These are phyloP conservation scores for Hymenoscyphus fructigenus DNA, from an alignment of 2,329 filamentous ascomycete species.

Conservation along the genomic window DNA sequence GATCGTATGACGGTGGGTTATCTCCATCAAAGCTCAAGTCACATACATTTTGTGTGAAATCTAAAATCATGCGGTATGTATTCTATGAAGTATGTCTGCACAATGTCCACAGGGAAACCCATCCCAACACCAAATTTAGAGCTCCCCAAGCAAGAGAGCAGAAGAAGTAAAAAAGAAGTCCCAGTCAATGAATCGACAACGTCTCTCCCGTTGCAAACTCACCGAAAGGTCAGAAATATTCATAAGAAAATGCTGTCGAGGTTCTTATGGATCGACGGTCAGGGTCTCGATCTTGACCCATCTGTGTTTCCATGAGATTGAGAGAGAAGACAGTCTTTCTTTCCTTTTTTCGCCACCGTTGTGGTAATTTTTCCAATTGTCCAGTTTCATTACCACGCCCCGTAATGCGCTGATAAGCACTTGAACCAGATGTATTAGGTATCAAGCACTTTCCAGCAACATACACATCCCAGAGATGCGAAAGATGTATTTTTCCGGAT, in stretches of 20 bases:
- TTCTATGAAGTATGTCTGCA: conserved; percentile 25
- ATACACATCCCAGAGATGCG: conserved; percentile 2
- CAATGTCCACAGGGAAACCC: background rate
- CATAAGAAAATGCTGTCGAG: conserved; percentile 39
- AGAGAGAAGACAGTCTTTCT: conserved; percentile 66
- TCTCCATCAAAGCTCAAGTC: background rate
- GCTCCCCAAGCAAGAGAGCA: conserved; percentile 6
- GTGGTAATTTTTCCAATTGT: background rate
- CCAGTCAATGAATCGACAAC: conserved; percentile 36
- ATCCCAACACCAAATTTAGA: conserved; percentile 1
- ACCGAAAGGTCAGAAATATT: conserved; percentile 27
- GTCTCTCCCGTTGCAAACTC: conserved; percentile 50
- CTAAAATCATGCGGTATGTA: conserved; percentile 16
- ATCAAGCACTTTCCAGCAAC: conserved; percentile 6
- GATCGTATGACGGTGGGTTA: too few species aligned
- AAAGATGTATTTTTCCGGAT: background rate
- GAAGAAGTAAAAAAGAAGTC: conserved; percentile 21
- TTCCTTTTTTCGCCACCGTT: conserved; percentile 29
- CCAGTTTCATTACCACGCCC: background rate
- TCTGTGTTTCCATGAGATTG: conserved; percentile 41
- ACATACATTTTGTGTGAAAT: background rate
- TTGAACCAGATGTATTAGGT: background rate
- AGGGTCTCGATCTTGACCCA: conserved; percentile 27
- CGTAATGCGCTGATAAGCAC: background rate
- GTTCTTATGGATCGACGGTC: conserved; percentile 28